Percentiles rank a stretch among this genome's conserved stretches.
These are phyloP conservation scores for Wickerhamomyces sp. DNA, from an alignment of 1,139 yeast genomes.

Conservation along the genomic window DNA sequence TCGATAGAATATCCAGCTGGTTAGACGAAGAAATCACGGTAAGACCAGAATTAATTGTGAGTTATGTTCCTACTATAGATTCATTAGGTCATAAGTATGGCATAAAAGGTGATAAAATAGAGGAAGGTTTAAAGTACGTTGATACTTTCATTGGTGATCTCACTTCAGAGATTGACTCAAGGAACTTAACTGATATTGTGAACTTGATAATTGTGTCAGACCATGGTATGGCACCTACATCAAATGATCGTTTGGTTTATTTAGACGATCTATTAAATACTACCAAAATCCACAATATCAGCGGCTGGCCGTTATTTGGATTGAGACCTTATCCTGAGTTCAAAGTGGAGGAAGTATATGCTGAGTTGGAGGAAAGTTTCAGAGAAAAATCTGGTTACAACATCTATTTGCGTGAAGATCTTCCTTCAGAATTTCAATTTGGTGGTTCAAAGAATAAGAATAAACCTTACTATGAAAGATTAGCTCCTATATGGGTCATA, in stretches of 20 bases:
- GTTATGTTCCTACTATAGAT: constrained; percentile 81
- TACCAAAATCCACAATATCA: constrained; percentile 52
- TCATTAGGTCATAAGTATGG: constrained; percentile 72
- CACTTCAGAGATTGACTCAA: constrained; percentile 39
- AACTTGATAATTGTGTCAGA: constrained; percentile 80
- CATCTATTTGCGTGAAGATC: constrained; percentile 51
- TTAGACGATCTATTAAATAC: constrained; percentile 64
- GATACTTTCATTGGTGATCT: constrained; percentile 58
- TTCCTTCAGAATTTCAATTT: constrained; percentile 64
- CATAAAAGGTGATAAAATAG: constrained; percentile 53
- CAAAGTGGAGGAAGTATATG: constrained; percentile 35
- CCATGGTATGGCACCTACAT: constrained; percentile 92
- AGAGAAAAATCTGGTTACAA: constrained; percentile 29
- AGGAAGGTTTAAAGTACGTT: constrained; percentile 53
- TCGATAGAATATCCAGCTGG: constrained; percentile 58
- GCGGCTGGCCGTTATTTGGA: constrained; percentile 91
- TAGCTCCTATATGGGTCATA: constrained; percentile 83
- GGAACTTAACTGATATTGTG: constrained; percentile 61
- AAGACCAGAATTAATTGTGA: constrained; percentile 75
- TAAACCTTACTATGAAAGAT: constrained; percentile 48
- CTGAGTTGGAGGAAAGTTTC: constrained; percentile 24
- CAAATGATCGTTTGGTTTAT: constrained; percentile 54
- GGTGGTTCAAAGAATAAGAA: constrained; percentile 39
- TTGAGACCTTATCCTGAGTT: constrained; percentile 49
- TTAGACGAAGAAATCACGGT: constrained; percentile 48